Evolutionary conservation across 441 rosid species (phyloP), one percentile per base, ranked within the genome.

Genomic region (Pelargonium citronellum): DNA sequence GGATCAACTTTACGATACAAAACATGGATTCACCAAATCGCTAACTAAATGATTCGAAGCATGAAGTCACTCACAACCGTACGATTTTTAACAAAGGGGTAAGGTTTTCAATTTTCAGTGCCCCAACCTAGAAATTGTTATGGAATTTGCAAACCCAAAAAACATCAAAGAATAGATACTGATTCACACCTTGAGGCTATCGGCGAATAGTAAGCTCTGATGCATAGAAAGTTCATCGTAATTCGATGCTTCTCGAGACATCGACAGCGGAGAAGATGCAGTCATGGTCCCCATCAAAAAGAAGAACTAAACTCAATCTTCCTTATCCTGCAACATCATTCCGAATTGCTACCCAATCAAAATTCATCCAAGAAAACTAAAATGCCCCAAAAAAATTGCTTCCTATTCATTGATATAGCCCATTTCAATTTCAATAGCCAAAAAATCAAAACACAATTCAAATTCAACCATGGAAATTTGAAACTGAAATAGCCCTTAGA

Each of bases 161-260:
- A 34, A 4, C 5, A 3, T 5, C 6, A 5, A 34, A 34, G 39
- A 34, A 34, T 34, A 34, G 39, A 34, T 34, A 34, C 7, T 4
- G 49, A 68, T 17, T 39, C 69, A 17, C 76, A 91, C 98, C 98
- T 91, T 87, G 64, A 94, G 97, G 77, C 94, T 85, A 84, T 91
- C 95, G 47, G 95, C 84, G 85, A 94, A 90, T 71, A 94, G 87
- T 83, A 94, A 85, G 78, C 87, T 88, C 80, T 88, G 96, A 74
- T 88, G 87, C 97, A 94, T 91, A 65, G 87, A 85, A 61, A 80
- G 71, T 83, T 94, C 99, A 60, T 94, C 93, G 44, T 82, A 87
- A 67, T 83, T 89, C 7, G 97, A 89, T 67, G 89, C 86, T 74
- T 86, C 91, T 5, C 73, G 79, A 60, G 91, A 76, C 71, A 81